phyloP scores from a whole-genome alignment of 2,329 filamentous ascomycete species.

The Penicillium sumatraense region DNA sequence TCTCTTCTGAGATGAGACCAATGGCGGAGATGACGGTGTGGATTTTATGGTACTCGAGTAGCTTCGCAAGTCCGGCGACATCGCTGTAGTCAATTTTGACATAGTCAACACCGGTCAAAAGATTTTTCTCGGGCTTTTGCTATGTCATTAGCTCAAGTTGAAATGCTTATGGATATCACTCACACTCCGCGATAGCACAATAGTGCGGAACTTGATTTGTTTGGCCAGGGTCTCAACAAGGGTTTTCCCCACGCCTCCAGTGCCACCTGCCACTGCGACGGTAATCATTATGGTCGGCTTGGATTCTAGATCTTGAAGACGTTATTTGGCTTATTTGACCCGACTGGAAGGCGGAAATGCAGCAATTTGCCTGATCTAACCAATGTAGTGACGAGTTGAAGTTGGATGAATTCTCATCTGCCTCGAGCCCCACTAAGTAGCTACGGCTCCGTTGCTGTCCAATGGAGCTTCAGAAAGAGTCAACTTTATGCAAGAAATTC shows the following conservation, averaged over 20 bases:
- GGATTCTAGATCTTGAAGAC: too few species aligned
- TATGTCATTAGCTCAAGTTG: neutral
- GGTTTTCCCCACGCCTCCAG: slow-evolving; percentile 51
- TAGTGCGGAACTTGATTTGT: slow-evolving; percentile 41
- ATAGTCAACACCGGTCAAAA: slow-evolving; percentile 9
- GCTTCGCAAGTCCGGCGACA: slow-evolving; percentile 29
- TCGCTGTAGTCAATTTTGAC: slow-evolving; percentile 41
- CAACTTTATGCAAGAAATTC: neutral
- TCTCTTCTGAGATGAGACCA: slow-evolving; percentile 33
- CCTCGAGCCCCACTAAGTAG: slow-evolving; percentile 15
- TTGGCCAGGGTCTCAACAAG: slow-evolving; percentile 50
- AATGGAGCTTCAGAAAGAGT: neutral
- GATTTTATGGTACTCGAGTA: slow-evolving; percentile 44
- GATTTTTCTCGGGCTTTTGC: slow-evolving; percentile 5
- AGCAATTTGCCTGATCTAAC: neutral
- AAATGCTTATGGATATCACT: slow-evolving; percentile 6
- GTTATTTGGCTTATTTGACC: too few species aligned
- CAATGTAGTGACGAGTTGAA: neutral
- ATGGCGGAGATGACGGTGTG: slow-evolving; percentile 53
- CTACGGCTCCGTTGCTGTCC: neutral
- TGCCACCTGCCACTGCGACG: slow-evolving; percentile 55
- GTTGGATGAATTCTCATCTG: slow-evolving; percentile 11
- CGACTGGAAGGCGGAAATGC: neutral
- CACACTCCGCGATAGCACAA: slow-evolving; percentile 50
- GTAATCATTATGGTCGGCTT: slow-evolving; percentile 36